A percentile compares a stretch with the other conserved stretches of the same genome.
These are phyloP conservation scores for Biancaea sappan DNA, from an alignment of 306 rosid species.

Conservation along the genomic window DNA sequence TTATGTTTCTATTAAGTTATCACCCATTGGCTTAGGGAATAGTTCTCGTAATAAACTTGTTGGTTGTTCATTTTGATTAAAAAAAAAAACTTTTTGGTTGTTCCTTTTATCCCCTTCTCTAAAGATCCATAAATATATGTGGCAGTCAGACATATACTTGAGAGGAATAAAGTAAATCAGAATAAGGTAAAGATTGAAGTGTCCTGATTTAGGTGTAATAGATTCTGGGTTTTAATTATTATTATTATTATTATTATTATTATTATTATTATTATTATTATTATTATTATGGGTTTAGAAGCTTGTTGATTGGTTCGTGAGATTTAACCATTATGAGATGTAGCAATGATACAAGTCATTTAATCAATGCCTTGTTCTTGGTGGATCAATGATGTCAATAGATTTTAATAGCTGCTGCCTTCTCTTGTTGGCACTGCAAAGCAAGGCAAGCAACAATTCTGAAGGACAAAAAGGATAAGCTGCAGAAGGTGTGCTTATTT, in stretches of 20 bases:
- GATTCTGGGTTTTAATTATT: too few relatives aligned
- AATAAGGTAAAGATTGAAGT: neutral
- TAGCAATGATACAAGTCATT: slow-evolving; percentile 6
- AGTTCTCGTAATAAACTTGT: too few relatives aligned
- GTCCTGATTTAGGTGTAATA: neutral
- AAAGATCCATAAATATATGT: too few relatives aligned
- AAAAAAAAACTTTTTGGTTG: too few relatives aligned
- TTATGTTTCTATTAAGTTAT: neutral
- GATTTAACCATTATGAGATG: slow-evolving; percentile 24
- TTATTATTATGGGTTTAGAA: too few relatives aligned
- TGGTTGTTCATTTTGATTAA: too few relatives aligned
- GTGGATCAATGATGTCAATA: slow-evolving; percentile 27
- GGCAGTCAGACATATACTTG: neutral
- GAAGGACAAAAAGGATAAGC: slow-evolving; percentile 93
- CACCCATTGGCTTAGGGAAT: too few relatives aligned
- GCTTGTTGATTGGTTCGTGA: neutral
- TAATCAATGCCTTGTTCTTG: neutral
- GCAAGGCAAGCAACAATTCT: slow-evolving; percentile 83
- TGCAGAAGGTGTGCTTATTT: slow-evolving; percentile 73
- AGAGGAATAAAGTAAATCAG: neutral
- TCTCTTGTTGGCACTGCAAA: slow-evolving; percentile 77
- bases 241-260: too few relatives aligned
- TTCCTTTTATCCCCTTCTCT: too few relatives aligned
- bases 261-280: too few relatives aligned
- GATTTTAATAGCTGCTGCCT: slow-evolving; percentile 27